Evolutionary conservation across 352 stramenopile genomes (phyloP), one percentile per base, ranked within the genome.

Genomic region (Plasmopara viticola): DNA sequence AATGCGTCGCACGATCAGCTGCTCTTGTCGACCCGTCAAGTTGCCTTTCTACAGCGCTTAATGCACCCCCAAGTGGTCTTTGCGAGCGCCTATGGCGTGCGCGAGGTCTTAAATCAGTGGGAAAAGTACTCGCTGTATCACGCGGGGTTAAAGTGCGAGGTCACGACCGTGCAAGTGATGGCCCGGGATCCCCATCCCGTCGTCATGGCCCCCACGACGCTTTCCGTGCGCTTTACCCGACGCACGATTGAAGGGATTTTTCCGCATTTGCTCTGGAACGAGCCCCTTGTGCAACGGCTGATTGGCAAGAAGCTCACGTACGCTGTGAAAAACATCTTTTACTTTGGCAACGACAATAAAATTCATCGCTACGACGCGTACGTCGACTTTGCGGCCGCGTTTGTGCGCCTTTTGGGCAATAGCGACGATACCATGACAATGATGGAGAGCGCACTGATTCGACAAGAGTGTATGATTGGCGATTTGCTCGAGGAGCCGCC

Each of bases 241-340:
- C 56, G 60, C 10, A 87, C 79, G 9, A 73, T 90, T 37, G 68
- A 87, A 53, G 67, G 78, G 29, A 66, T 90, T 34, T 87, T 87
- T 47, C 79, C 79, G 1, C 76, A 86, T 44, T 55, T 86, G 20
- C 52, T 86, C 4, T 74, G 70, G 60, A 83, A 90, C 46, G 74
- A 85, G 46, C 25, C 48, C 30, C 57, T 90, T 12, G 72, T 87
- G 47, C 79, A 90, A 61, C 63, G 59, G 14, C 74, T 90, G 42
- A 78, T 90, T 13, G 74, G 72, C 6, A 59, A 63, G 25, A 56
- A 86, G 48, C 18, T 90, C 13, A 58, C 59, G 34, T 86, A 86
- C 44, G 53, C 64, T 1, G 74, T 81, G 18, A 56, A 52, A 3
- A 85, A 84, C 53, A 71, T 68, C 17, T 84, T 88, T 48, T 85